phyloP scores from a whole-genome alignment of 352 stramenopile species.

The Pythium dissimile region DNA sequence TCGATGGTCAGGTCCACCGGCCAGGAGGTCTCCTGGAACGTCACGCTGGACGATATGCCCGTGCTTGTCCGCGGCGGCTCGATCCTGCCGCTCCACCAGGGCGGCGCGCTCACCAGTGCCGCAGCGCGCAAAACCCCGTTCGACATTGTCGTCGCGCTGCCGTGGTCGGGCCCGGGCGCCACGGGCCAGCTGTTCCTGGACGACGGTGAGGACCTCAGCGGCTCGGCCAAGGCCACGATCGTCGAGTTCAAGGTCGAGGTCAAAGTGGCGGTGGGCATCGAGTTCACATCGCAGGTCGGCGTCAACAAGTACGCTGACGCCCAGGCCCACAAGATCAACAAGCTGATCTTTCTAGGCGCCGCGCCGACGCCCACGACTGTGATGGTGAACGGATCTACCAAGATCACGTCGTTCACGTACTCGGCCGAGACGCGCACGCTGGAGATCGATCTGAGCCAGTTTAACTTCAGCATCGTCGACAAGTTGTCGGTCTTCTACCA shows the following conservation, averaged over 20 bases:
- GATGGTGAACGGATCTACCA: constrained; percentile 2
- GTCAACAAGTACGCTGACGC: constrained; percentile 20
- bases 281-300: constrained; percentile 18
- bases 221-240: constrained; percentile 26
- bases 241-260: constrained; percentile 26
- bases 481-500: constrained; percentile 13
- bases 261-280: neutral
- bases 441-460: constrained; percentile 25
- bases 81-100: constrained; percentile 46
- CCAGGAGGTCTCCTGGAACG: constrained; percentile 22
- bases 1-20: constrained; percentile 29
- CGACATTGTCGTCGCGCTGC: constrained; percentile 45
- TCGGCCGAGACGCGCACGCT: constrained; percentile 17
- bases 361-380: neutral
- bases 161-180: constrained; percentile 11
- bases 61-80: constrained; percentile 49
- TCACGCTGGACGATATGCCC: constrained; percentile 57
- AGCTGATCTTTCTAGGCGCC: constrained; percentile 27
- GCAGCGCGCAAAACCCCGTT: constrained; percentile 43
- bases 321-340: constrained; percentile 21
- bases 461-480: constrained; percentile 23
- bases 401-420: constrained; percentile 14
- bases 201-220: constrained; percentile 41
- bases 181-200: constrained; percentile 54
- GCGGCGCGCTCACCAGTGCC: constrained; percentile 35